Evolutionary conservation across 2,329 filamentous ascomycete genomes (phyloP).

Genomic region (Tothia fuscella): DNA sequence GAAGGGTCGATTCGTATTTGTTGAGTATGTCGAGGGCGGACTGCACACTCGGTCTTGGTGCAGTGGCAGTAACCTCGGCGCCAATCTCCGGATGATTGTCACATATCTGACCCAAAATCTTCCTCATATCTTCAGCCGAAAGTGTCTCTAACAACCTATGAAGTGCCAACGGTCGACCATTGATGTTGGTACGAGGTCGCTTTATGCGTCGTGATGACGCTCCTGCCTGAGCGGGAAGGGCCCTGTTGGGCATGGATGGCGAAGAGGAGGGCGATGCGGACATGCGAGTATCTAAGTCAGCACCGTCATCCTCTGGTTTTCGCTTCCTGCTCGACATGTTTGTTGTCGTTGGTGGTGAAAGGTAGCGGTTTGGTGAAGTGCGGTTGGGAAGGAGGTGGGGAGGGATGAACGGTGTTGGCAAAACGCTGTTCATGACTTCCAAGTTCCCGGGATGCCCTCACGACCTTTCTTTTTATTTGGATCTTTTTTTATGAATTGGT

Average conservation of each 20-base stretch:
- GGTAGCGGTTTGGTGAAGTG: slow-evolving; percentile 47
- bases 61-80: slow-evolving; percentile 69
- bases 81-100: slow-evolving; percentile 78
- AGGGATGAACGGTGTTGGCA: slow-evolving; percentile 43
- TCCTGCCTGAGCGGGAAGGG: slow-evolving; percentile 39
- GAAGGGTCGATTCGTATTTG: slow-evolving; percentile 69
- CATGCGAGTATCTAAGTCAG: slow-evolving; percentile 68
- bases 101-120: slow-evolving; percentile 81
- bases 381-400: slow-evolving; percentile 52
- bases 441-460: too few relatives aligned
- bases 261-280: slow-evolving; percentile 77
- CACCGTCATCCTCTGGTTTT: slow-evolving; percentile 64
- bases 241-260: slow-evolving; percentile 58
- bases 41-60: slow-evolving; percentile 74
- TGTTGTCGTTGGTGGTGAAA: slow-evolving; percentile 28
- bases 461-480: too few relatives aligned
- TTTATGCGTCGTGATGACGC: slow-evolving; percentile 48
- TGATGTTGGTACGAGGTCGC: slow-evolving; percentile 55
- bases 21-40: slow-evolving; percentile 69
- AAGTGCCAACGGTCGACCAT: slow-evolving; percentile 52
- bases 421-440: slow-evolving; percentile 49
- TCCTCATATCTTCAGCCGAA: slow-evolving; percentile 70
- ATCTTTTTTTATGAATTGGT: too few relatives aligned
- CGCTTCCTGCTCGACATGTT: slow-evolving; percentile 52
- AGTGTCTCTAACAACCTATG: slow-evolving; percentile 87